Percentiles rank a stretch among this genome's conserved stretches.
Evolutionary conservation across 2,329 filamentous ascomycete genomes (phyloP).

Genomic region (Lizonia empirigonia): DNA sequence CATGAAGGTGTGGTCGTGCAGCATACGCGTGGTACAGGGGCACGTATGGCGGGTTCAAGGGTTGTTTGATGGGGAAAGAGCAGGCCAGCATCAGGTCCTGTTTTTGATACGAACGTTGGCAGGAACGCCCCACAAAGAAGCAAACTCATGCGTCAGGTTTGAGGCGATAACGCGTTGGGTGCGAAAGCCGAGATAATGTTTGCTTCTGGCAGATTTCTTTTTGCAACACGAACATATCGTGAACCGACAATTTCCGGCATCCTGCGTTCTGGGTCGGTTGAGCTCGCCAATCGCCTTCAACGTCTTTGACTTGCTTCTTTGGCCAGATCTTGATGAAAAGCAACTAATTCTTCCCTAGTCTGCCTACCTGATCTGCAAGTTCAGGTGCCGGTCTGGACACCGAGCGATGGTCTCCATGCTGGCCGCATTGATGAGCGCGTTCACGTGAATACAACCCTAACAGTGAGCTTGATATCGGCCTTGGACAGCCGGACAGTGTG

Average conservation of each 20-base stretch:
- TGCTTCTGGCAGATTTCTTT: conserved; percentile 2
- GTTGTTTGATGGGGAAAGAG: not conserved
- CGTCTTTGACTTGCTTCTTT: conserved; percentile 6
- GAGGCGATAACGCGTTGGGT: not conserved
- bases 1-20: conserved; percentile 7
- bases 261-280: not conserved
- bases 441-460: not conserved
- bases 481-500: not conserved
- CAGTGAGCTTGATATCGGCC: not conserved
- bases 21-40: conserved; percentile 12
- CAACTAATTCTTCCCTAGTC: not conserved
- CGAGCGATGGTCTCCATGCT: not conserved
- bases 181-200: not conserved
- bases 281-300: conserved; percentile 7
- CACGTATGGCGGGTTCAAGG: not conserved
- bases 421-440: not conserved
- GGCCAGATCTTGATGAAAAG: conserved; percentile 1
- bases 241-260: not conserved
- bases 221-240: not conserved
- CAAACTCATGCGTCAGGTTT: not conserved
- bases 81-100: not conserved
- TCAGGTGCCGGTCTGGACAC: not conserved
- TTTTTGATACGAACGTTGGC: not conserved
- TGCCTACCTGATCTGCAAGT: not conserved
- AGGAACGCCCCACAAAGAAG: not conserved